Evolutionary conservation across 2,329 filamentous ascomycete species (phyloP).

Genomic region (Macrophomina tecta): DNA sequence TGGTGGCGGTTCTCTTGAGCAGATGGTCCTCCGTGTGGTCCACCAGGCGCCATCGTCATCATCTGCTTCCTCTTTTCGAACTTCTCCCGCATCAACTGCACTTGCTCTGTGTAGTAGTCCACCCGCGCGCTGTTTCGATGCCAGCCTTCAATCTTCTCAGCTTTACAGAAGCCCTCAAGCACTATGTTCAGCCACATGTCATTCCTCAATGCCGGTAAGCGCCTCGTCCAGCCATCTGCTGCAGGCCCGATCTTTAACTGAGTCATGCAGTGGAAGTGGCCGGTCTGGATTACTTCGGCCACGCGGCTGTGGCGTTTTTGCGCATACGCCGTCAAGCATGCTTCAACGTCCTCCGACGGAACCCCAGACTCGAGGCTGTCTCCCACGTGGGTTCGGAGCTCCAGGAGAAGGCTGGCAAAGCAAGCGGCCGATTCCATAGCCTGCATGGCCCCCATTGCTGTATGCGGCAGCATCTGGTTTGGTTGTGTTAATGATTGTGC

Average conservation of each 20-base stretch:
- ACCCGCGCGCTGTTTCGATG: not conserved
- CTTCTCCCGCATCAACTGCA: not conserved
- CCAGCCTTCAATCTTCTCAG: constrained; percentile 9
- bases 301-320: not conserved
- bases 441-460: constrained; percentile 34
- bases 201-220: not conserved
- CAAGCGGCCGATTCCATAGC: constrained; percentile 34
- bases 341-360: not conserved
- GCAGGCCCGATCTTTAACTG: constrained; percentile 1
- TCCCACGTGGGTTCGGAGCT: not conserved
- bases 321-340: not conserved
- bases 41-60: too few species aligned
- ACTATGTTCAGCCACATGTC: constrained; percentile 6
- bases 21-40: not conserved
- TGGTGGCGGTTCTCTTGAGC: not conserved
- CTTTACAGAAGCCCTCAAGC: not conserved
- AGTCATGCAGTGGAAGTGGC: not conserved
- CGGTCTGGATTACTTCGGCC: not conserved
- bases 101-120: not conserved
- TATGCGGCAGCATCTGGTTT: constrained; percentile 31
- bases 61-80: not conserved
- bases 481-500: not conserved
- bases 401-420: constrained; percentile 28
- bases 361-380: not conserved
- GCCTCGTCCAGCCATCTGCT: not conserved